phyloP scores from a whole-genome alignment of 2,329 filamentous ascomycete species.

The Fusarium robinianum region DNA sequence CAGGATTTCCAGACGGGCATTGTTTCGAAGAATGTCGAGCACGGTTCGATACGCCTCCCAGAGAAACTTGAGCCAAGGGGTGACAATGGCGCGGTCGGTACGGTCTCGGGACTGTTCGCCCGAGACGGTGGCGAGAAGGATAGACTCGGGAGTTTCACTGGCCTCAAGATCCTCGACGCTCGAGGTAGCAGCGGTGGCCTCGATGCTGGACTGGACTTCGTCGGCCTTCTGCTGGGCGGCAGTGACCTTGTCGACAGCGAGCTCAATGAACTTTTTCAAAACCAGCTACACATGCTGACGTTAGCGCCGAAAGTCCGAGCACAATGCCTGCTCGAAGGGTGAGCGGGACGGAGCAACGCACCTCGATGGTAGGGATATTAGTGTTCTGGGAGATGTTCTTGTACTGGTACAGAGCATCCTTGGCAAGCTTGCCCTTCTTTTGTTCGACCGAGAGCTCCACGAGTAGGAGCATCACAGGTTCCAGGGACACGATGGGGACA shows the following conservation, averaged over 20 bases:
- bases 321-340: conserved; percentile 1
- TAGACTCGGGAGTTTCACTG: conserved; percentile 96
- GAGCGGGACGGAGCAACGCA: conserved; percentile 44
- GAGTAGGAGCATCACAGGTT: conserved; percentile 98
- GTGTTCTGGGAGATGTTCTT: conserved; percentile 99
- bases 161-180: conserved; percentile 96
- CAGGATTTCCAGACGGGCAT: conserved; percentile 94
- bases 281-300: conserved; percentile 64
- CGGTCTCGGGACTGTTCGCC: conserved; percentile 97
- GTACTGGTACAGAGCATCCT: conserved; percentile 99
- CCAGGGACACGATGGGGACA: conserved; percentile 92
- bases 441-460: conserved; percentile 96
- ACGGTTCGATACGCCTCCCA: conserved; percentile 99
- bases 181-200: conserved; percentile 65
- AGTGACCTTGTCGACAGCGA: conserved; percentile 94
- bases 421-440: conserved; percentile 97
- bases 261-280: conserved; percentile 96
- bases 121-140: conserved; percentile 95
- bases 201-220: conserved; percentile 86
- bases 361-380: conserved; percentile 97
- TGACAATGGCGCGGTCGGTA: conserved; percentile 97
- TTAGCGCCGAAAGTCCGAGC: conserved; percentile 26
- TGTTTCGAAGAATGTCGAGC: conserved; percentile 98
- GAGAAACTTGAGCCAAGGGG: conserved; percentile 98
- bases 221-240: conserved; percentile 95